Conservation (phyloP, 2,329 filamentous ascomycete species). For the Madurella mycetomatis region DNA sequence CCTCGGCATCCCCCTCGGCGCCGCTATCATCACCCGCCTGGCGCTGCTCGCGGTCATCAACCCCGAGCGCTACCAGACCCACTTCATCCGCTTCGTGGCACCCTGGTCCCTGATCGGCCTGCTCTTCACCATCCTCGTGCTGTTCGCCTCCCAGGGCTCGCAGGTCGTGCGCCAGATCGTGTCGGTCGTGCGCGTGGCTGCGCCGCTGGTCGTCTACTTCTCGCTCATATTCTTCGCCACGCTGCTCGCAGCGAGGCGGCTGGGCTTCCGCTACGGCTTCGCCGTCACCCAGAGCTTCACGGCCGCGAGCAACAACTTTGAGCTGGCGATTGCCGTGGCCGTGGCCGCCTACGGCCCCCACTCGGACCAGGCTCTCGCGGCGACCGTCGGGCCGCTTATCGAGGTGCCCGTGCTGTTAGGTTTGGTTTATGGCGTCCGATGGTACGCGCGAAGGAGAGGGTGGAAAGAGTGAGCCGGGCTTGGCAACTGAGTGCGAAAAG, state of each 20-base stretch:
- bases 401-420: slow-evolving; percentile 78
- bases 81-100: slow-evolving; percentile 65
- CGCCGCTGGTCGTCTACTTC: slow-evolving; percentile 80
- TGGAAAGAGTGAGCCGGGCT: slow-evolving; percentile 43
- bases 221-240: slow-evolving; percentile 67
- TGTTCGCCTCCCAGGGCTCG: slow-evolving; percentile 77
- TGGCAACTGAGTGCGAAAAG: background rate
- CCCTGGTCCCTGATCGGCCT: slow-evolving; percentile 79
- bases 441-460: slow-evolving; percentile 48
- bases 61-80: slow-evolving; percentile 58
- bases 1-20: slow-evolving; percentile 75
- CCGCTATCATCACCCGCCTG: slow-evolving; percentile 72
- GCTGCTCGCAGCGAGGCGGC: slow-evolving; percentile 53
- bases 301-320: slow-evolving; percentile 79
- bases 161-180: slow-evolving; percentile 80
- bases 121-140: slow-evolving; percentile 78
- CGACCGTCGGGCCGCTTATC: slow-evolving; percentile 79
- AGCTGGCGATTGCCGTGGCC: slow-evolving; percentile 83
- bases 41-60: slow-evolving; percentile 51
- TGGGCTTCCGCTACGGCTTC: slow-evolving; percentile 53
- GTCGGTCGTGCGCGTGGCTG: slow-evolving; percentile 73
- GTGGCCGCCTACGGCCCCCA: slow-evolving; percentile 74
- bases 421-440: slow-evolving; percentile 69
- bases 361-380: slow-evolving; percentile 75
- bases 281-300: slow-evolving; percentile 15